Evolutionary conservation across 2,329 filamentous ascomycete species (phyloP), one percentile per base, ranked within the genome.

Genomic region (Arthrinium phaeospermum): DNA sequence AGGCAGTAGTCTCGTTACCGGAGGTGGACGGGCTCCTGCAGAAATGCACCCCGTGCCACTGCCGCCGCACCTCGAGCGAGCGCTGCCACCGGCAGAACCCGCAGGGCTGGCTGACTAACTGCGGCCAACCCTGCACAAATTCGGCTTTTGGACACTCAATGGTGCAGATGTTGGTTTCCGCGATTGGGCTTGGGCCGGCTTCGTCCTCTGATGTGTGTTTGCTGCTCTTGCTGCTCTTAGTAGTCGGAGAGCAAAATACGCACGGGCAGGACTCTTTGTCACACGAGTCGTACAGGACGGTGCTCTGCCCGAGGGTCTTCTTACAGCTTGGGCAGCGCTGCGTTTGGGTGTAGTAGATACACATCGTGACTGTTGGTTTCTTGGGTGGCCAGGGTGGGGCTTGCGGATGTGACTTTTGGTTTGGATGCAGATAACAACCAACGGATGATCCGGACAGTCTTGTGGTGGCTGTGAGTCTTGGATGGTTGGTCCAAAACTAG

Each of bases 11-110:
- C 13, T 19, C 13, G 19, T 22, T 22, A 1, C 10, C 24, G 53
- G 2, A 3, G 3, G 7, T 7, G 7, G 7, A 5, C 19, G 30
- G 34, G 4, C 41, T 64, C 57, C 24, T 64, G 4, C 34, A 64
- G 44, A 68, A 47, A 30, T 47, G 41, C 67, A 30, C 22, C 2
- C 67, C 67, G 14, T 47, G 19, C 34, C 34, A 70, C 49, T 45
- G 47, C 19, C 34, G 30, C n/a, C n/a, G 22, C 27, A 44, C 34
- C 49, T 24, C n/a, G 19, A 22, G 19, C 47, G 19, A 57, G 12
- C 27, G 46, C 47, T 51, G 47, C 68, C 68, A 70, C 46, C 47
- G 68, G 13, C 68, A 70, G 46, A 70, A 41, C 1, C 68, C 68
- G n/a, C 68, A 70, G 4, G 10, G 4, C n/a, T 30, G 30, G 30